Evolutionary conservation across 2,329 filamentous ascomycete genomes (phyloP), one percentile per base, ranked within the genome.

Genomic region (Ilyonectria mors-panacis): DNA sequence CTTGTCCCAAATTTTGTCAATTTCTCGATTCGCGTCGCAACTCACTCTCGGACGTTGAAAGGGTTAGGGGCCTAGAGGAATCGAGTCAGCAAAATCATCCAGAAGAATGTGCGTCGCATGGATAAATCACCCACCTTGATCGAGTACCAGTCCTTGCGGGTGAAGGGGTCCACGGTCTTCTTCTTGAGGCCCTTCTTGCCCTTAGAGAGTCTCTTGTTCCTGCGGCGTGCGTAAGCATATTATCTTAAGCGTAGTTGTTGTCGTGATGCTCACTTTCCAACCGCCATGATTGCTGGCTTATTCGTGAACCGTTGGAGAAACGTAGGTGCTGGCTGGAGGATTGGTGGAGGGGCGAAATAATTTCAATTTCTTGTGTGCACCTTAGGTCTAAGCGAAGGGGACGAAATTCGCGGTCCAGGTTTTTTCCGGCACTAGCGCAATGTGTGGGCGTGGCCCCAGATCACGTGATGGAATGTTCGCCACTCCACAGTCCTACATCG

Each of bases 101-200:
- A 13, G 13, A 26, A 48, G 33, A n/a, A 15, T 30, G 30, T 53
- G 61, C 55, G 37, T 66, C 26, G 35, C 26, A 13, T 57, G 21
- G 50, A 12, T 8, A 50, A 37, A 60, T 48, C 53, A 75, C 78
- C 67, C 73, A 94, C 92, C 92, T 98, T 98, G 87, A 99, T 92
- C 81, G 92, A 93, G 89, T 95, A 99, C 94, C 97, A 98, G 85
- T 98, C 96, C 91, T 99, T 99, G 84, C 95, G 93, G 81, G 95
- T 91, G 90, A 98, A 98, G 81, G 96, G 95, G 86, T 99, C 96
- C 80, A 92, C 88, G 81, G 95, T 95, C 89, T 95, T 95, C 95
- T 99, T 98, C 94, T 98, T 98, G 85, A 98, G 90, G 86, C 96
- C 95, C 92, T 99, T 99, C 94, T 98, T 99, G 89, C 96, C 96